Evolutionary conservation across 345 rosid species (phyloP).

Genomic region (Psidium friedrichsthalianum): DNA sequence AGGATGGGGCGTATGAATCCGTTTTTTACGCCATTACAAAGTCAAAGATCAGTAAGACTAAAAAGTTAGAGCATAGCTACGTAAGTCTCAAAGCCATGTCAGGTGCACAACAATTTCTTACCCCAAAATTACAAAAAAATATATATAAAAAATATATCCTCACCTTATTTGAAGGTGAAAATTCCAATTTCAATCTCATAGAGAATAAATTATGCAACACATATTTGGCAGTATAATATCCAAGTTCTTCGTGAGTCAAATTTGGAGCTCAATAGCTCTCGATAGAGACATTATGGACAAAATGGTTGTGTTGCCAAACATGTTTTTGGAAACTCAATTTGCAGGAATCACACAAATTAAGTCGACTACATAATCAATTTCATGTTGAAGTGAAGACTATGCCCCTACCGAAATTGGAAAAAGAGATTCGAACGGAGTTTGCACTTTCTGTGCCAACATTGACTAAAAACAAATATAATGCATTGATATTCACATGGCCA

Average conservation of each 20-base stretch:
- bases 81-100: too few relatives aligned
- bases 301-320: accelerated
- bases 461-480: neutral
- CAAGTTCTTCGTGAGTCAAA: neutral
- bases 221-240: neutral
- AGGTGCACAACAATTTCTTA: neutral
- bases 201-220: neutral
- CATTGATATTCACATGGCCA: neutral
- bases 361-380: neutral
- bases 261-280: neutral
- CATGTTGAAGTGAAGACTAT: neutral
- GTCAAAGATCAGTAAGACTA: too few relatives aligned
- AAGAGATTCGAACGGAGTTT: neutral
- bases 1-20: too few relatives aligned
- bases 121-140: neutral
- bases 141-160: neutral
- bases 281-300: accelerated
- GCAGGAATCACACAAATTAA: too few relatives aligned
- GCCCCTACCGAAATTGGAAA: neutral
- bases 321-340: neutral
- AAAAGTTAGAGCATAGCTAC: too few relatives aligned
- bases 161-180: neutral
- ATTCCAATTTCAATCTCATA: neutral
- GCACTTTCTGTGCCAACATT: neutral
- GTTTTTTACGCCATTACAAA: too few relatives aligned